These are phyloP conservation scores for Olyra latifolia DNA, from an alignment of 176 grass and related monocot species.

Conservation along the genomic window DNA sequence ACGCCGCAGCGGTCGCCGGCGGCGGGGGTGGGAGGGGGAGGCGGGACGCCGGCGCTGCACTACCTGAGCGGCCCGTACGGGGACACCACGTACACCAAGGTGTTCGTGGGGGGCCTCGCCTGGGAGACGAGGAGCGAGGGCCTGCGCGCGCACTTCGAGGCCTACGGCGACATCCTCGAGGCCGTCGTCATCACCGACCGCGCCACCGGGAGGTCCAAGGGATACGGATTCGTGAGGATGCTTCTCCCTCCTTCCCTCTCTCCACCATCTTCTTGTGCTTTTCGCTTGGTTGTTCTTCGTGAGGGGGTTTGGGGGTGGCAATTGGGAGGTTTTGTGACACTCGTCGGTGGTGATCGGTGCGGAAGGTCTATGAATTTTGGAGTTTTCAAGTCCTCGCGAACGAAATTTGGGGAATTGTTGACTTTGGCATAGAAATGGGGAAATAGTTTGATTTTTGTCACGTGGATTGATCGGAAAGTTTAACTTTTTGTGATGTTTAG, in stretches of 20 bases:
- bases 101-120: constrained; percentile 67
- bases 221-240: constrained; percentile 67
- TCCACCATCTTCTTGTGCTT: neutral
- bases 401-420: neutral
- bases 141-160: constrained; percentile 58
- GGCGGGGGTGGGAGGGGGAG: neutral
- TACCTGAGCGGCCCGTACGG: constrained; percentile 67
- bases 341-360: neutral
- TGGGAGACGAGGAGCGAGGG: constrained; percentile 75
- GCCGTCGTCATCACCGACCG: constrained; percentile 74
- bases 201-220: constrained; percentile 65
- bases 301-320: neutral
- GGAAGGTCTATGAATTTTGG: constrained; percentile 4
- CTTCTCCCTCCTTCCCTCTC: neutral
- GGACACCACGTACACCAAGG: constrained; percentile 71
- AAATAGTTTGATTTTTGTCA: neutral
- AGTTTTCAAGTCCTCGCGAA: neutral
- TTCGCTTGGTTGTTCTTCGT: neutral
- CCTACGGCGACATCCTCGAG: constrained; percentile 63
- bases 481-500: neutral
- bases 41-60: constrained; percentile 48
- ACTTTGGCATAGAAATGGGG: neutral
- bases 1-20: constrained; percentile 49
- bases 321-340: constrained; percentile 31
- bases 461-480: neutral